Base-by-base conservation (phyloP, 2,329 filamentous ascomycete genomes). In the Pseudocercospora cruenta region DNA sequence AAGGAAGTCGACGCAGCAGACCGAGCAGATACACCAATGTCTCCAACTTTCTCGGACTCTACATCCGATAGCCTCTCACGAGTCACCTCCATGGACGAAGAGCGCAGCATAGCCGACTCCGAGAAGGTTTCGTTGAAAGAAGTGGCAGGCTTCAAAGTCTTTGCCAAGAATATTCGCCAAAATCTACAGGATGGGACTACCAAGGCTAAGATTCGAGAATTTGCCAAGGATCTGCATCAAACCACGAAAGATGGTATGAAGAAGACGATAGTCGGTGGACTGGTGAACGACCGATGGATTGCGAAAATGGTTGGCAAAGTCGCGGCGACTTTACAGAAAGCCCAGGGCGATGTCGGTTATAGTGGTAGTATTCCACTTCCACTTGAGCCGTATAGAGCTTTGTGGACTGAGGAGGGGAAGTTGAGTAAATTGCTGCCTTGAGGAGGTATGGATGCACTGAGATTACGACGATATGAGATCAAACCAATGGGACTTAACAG, bases 211-310 rank as follows among this genome's bases (percentile, higher is more conserved):
- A 72, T 77, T 62, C 72, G 70, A 53, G 73, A 73, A 10, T 71
- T 76, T 5, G 74, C 74, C 6, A 74, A 75, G 58, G 71, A 75
- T 19, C 26, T 76, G 3, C 66, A 74, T 54, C 71, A 75, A 8
- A 74, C 67, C 43, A 79, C 81, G 19, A 81, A 80, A 61, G 80
- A 81, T 33, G 81, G 81, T 0, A 79, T 83, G 74, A 83, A 82
- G 73, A 84, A 82, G 69, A 80, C 78, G 0, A 77, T 80, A 1
- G 79, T 83, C 0, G 80, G 74, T 39, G 81, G 80, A 0, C 78
- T 84, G 39, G 81, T 83, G 4, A 86, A 86, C 69, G 84, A 86
- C 71, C 76, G 82, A 21, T 86, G 84, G 83, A 85, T 86, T 70
- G 84, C 84, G 39, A 83, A 81, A 71, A 71, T 86, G 68, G 82